phyloP scores from a whole-genome alignment of 2,329 filamentous ascomycete species.

The Trichoderma sp. region DNA sequence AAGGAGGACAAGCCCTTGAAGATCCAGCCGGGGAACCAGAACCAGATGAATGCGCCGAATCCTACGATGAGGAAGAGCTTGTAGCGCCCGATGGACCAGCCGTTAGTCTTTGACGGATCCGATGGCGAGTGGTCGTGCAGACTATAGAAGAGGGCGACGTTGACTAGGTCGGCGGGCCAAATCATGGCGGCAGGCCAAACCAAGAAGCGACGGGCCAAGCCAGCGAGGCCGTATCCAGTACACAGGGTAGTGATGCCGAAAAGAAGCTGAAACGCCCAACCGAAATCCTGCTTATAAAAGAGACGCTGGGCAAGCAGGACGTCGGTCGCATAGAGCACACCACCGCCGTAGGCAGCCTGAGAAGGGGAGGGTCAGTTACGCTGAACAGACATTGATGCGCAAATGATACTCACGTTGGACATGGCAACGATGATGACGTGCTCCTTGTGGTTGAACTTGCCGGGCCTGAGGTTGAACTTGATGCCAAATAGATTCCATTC shows the following conservation, averaged over 20 bases:
- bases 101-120: constrained; percentile 51
- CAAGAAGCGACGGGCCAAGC: constrained; percentile 52
- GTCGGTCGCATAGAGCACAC: constrained; percentile 56
- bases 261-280: constrained; percentile 54
- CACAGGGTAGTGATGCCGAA: constrained; percentile 55
- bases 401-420: constrained; percentile 54
- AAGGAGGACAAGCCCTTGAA: constrained; percentile 63
- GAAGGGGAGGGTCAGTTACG: neutral
- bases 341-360: constrained; percentile 57
- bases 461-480: constrained; percentile 56
- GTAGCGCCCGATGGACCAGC: constrained; percentile 65
- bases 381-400: neutral
- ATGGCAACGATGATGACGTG: constrained; percentile 62
- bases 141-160: constrained; percentile 51
- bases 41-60: constrained; percentile 51
- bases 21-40: constrained; percentile 62
- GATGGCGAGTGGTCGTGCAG: constrained; percentile 46
- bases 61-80: constrained; percentile 60
- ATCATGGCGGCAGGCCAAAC: constrained; percentile 57
- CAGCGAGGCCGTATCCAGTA: constrained; percentile 58
- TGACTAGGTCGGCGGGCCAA: constrained; percentile 56
- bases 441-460: constrained; percentile 61
- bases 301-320: constrained; percentile 49
- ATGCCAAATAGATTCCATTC: constrained; percentile 51
- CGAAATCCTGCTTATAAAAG: constrained; percentile 57